Evolutionary conservation across 202 grass and related monocot genomes (phyloP).

Genomic region (Saccharum hybrid): DNA sequence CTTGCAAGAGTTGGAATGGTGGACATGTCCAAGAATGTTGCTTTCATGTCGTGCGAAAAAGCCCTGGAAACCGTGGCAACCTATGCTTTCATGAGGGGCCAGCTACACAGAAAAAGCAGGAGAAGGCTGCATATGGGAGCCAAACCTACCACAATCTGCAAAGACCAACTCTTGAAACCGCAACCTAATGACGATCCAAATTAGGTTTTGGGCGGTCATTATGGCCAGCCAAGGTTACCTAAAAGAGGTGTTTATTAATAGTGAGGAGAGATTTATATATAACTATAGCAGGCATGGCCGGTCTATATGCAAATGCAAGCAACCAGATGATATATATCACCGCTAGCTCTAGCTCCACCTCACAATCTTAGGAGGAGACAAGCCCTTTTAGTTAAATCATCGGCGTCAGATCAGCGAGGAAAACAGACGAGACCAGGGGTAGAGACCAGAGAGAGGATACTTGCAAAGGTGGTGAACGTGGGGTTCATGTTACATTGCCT

Average conservation of each 20-base stretch:
- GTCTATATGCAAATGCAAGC: slow-evolving; percentile 31
- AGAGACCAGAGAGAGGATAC: slow-evolving; percentile 34
- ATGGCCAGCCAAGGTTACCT: slow-evolving; percentile 47
- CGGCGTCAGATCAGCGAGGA: slow-evolving; percentile 2
- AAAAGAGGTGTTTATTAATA: slow-evolving; percentile 45
- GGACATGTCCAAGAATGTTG: slow-evolving; percentile 45
- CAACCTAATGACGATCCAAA: slow-evolving; percentile 51
- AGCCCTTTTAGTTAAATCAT: slow-evolving; percentile 37
- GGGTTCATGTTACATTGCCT: slow-evolving; percentile 39
- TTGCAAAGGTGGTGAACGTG: slow-evolving; percentile 50
- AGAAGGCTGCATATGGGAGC: slow-evolving; percentile 26
- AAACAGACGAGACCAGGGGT: not conserved
- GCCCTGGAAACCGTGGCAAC: slow-evolving; percentile 43
- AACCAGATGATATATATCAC: not conserved
- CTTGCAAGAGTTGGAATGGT: slow-evolving; percentile 28
- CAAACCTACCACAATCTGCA: slow-evolving; percentile 62
- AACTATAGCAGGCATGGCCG: not conserved
- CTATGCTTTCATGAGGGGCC: slow-evolving; percentile 35
- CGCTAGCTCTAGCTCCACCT: not conserved
- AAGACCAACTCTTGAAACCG: slow-evolving; percentile 48
- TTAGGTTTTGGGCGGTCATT: slow-evolving; percentile 61
- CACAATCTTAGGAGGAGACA: slow-evolving; percentile 42
- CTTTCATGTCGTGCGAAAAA: slow-evolving; percentile 55
- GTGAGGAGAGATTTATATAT: not conserved
- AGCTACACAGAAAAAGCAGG: slow-evolving; percentile 36